Percentiles rank a stretch among this genome's conserved stretches.
Evolutionary conservation across 805 yeast species (phyloP).

Genomic region (Pichia insulana): DNA sequence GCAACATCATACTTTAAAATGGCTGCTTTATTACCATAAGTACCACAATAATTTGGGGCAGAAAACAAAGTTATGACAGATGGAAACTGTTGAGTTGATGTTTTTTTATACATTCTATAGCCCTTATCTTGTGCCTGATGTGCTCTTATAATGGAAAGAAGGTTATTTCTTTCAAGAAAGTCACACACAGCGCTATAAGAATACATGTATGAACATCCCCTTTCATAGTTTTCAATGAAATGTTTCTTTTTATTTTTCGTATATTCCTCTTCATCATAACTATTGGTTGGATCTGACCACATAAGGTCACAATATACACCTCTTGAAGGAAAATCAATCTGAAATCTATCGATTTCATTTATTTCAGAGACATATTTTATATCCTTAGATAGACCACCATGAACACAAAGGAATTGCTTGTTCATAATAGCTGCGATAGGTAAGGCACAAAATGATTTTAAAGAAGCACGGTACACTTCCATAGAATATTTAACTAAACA

Average conservation of each 20-base stretch:
- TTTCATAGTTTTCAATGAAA: conserved; percentile 54
- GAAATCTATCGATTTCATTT: conserved; percentile 62
- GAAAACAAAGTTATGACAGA: conserved; percentile 83
- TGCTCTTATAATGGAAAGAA: conserved; percentile 83
- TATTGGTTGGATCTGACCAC: conserved; percentile 96
- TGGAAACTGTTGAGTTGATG: conserved; percentile 81
- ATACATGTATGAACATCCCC: conserved; percentile 91
- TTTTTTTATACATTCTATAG: conserved; percentile 84
- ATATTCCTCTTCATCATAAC: conserved; percentile 55
- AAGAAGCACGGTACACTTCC: conserved; percentile 60
- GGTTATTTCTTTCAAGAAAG: conserved; percentile 68
- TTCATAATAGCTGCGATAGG: conserved; percentile 94
- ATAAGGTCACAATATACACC: conserved; percentile 91
- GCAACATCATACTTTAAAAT: conserved; percentile 84
- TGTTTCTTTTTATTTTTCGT: conserved; percentile 23
- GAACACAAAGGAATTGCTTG: conserved; percentile 90
- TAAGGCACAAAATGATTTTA: conserved; percentile 72
- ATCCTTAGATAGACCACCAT: conserved; percentile 92
- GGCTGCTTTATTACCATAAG: conserved; percentile 92
- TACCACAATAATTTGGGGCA: conserved; percentile 91
- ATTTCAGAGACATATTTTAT: conserved; percentile 63
- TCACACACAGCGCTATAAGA: conserved; percentile 75
- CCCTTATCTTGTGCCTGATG: conserved; percentile 99
- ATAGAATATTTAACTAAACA: conserved; percentile 75
- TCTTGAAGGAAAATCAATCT: conserved; percentile 79